phyloP scores from a whole-genome alignment of 2,329 filamentous ascomycete species.

The Tolypocladium capitatum region DNA sequence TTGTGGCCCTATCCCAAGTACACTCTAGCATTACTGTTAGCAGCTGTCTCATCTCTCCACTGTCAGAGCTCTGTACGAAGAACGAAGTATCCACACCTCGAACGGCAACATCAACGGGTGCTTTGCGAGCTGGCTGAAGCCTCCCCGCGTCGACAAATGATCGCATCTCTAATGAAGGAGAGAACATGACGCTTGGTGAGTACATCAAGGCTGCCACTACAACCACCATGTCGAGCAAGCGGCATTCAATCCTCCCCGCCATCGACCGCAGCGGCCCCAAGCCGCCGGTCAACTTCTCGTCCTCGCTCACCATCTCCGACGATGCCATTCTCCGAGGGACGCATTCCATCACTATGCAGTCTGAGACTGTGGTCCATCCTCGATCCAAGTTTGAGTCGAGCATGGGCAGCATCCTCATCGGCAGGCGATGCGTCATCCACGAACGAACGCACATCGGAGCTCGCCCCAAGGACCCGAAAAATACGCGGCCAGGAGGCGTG shows the following conservation, averaged over 20 bases:
- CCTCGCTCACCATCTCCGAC: slow-evolving; percentile 47
- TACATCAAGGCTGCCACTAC: not conserved
- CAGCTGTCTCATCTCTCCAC: not conserved
- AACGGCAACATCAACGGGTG: not conserved
- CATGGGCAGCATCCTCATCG: slow-evolving; percentile 66
- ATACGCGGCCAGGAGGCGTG: slow-evolving; percentile 31
- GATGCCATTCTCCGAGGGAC: slow-evolving; percentile 53
- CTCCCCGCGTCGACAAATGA: not conserved
- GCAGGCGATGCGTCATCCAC: slow-evolving; percentile 68
- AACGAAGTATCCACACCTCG: too few species aligned
- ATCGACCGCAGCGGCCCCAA: slow-evolving; percentile 40
- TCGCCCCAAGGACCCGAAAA: slow-evolving; percentile 13
- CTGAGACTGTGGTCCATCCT: slow-evolving; percentile 75
- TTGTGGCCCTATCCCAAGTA: not conserved
- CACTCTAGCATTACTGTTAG: not conserved
- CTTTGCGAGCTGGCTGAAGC: not conserved
- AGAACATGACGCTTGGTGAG: not conserved
- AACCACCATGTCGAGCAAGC: slow-evolving; percentile 30
- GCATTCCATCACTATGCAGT: slow-evolving; percentile 64
- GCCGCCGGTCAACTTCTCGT: slow-evolving; percentile 48
- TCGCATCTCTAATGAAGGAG: not conserved
- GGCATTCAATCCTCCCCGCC: slow-evolving; percentile 42
- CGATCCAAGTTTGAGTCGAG: slow-evolving; percentile 67
- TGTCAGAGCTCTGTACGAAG: not conserved
- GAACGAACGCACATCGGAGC: slow-evolving; percentile 51